Conservation (phyloP, 805 yeast genomes). For the Cephaloascus albidus region DNA sequence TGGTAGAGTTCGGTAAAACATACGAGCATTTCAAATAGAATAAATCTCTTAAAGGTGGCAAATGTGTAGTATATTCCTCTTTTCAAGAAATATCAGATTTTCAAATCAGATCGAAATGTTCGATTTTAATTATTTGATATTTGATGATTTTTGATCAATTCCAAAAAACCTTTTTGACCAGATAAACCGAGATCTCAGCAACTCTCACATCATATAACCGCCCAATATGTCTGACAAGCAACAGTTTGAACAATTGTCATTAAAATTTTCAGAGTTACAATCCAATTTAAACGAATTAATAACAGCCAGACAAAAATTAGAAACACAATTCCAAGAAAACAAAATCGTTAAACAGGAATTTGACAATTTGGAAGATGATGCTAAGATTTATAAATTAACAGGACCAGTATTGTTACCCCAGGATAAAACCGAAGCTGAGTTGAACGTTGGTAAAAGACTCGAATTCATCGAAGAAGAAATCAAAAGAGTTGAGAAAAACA, state of each 20-base stretch:
- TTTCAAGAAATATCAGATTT: no score
- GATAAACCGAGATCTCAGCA: no score
- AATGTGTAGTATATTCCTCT: no score
- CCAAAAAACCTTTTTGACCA: no score
- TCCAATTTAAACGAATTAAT: constrained; percentile 42
- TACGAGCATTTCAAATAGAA: no score
- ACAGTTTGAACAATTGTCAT: constrained; percentile 32
- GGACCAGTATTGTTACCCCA: constrained; percentile 93
- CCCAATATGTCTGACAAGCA: constrained; percentile 22
- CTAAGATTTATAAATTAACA: constrained; percentile 79
- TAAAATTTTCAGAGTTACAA: constrained; percentile 37
- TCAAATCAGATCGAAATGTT: no score
- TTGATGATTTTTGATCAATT: no score
- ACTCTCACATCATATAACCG: no score
- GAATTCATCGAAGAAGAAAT: constrained; percentile 83
- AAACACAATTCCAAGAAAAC: constrained; percentile 92
- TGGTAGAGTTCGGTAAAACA: no score
- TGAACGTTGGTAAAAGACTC: constrained; percentile 80
- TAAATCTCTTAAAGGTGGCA: no score
- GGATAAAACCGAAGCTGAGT: constrained; percentile 70
- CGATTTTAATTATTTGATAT: no score
- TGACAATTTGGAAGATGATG: constrained; percentile 48
- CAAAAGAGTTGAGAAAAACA: constrained; percentile 58
- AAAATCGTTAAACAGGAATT: constrained; percentile 83
- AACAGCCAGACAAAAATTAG: constrained; percentile 74